Conservation (phyloP, 441 rosid species). For the Croton laevigatus region DNA sequence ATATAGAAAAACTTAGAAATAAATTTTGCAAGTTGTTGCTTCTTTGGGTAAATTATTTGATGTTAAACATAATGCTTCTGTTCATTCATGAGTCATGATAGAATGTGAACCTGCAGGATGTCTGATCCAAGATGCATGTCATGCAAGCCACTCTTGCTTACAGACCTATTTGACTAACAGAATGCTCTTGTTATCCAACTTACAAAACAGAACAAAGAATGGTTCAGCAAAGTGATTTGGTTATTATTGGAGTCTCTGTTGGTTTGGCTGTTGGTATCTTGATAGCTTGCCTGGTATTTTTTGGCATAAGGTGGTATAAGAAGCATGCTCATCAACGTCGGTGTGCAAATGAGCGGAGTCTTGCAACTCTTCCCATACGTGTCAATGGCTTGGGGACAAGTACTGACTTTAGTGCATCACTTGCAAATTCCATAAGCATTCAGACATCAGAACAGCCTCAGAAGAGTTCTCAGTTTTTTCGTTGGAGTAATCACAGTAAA, state of each 20-base stretch:
- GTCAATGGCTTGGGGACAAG: slow-evolving; percentile 64
- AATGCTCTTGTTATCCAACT: slow-evolving; percentile 41
- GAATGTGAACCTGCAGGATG: slow-evolving; percentile 26
- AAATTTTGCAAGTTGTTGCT: no score
- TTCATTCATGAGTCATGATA: slow-evolving; percentile 13
- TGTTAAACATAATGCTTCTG: background rate
- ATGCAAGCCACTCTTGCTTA: no score
- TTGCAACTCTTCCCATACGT: slow-evolving; percentile 64
- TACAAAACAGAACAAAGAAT: slow-evolving; percentile 46
- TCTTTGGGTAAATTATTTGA: background rate
- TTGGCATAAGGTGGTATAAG: slow-evolving; percentile 63
- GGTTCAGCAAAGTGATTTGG: slow-evolving; percentile 49
- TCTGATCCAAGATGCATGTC: slow-evolving; percentile 18
- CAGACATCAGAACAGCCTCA: slow-evolving; percentile 31
- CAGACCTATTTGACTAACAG: slow-evolving; percentile 12
- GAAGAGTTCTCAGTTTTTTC: slow-evolving; percentile 39
- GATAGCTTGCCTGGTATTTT: slow-evolving; percentile 62
- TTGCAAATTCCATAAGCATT: slow-evolving; percentile 38
- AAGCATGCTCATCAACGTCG: slow-evolving; percentile 44
- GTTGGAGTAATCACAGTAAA: slow-evolving; percentile 65
- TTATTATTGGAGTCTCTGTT: slow-evolving; percentile 62
- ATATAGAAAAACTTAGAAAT: background rate
- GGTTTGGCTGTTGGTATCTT: slow-evolving; percentile 75
- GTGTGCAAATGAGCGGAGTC: slow-evolving; percentile 54
- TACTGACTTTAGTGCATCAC: slow-evolving; percentile 65